Conservation (phyloP, 495 filamentous ascomycete genomes). For the Parathielavia appendiculata region DNA sequence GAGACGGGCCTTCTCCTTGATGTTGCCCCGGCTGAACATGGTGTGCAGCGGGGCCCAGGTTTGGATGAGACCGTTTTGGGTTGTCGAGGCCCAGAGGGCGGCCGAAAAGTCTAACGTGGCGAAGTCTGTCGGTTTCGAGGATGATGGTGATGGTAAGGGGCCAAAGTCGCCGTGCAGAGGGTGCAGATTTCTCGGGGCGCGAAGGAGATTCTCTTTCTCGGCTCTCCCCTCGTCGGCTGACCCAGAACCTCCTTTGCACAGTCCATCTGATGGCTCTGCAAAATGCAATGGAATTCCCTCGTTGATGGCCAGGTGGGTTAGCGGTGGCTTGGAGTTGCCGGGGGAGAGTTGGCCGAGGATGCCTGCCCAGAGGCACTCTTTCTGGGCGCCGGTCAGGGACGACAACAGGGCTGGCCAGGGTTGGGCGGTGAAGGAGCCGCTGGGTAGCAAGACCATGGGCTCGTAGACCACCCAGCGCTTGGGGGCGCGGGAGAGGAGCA, state of each 20-base stretch:
- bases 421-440: constrained; percentile 49
- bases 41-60: constrained; percentile 82
- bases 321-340: constrained; percentile 25
- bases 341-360: constrained; percentile 50
- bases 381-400: constrained; percentile 1
- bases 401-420: constrained; percentile 46
- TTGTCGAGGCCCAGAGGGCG: constrained; percentile 70
- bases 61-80: constrained; percentile 76
- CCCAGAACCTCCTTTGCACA: background rate
- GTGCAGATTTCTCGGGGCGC: constrained; percentile 57
- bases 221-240: constrained; percentile 6
- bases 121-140: background rate
- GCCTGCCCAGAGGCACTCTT: constrained; percentile 38
- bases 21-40: constrained; percentile 87
- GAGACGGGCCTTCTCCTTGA: constrained; percentile 80
- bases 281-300: constrained; percentile 58
- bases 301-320: constrained; percentile 71
- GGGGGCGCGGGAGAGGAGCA: constrained; percentile 44
- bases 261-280: background rate
- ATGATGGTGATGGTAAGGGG: constrained; percentile 20
- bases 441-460: constrained; percentile 63
- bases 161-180: constrained; percentile 67
- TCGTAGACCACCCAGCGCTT: constrained; percentile 65
- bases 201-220: constrained; percentile 53
- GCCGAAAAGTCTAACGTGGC: constrained; percentile 45